A percentile compares a stretch with the other conserved stretches of the same genome.
Conservation (phyloP, 352 stramenopile genomes). For the Phytophthora foliorum region DNA sequence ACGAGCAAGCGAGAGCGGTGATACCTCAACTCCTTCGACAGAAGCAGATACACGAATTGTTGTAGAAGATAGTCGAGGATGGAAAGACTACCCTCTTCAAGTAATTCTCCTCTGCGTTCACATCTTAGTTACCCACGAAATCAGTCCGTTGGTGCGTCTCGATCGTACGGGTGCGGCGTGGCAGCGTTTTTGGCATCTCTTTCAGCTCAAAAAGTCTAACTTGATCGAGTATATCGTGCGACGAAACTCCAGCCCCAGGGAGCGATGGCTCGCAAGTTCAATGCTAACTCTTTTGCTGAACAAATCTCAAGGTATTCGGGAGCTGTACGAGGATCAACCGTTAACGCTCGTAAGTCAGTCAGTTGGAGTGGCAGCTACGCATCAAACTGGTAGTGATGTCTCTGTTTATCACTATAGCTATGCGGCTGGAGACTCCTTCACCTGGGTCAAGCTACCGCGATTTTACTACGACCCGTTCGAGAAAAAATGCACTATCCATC, state of each 20-base stretch:
- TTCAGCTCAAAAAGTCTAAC: slow-evolving; percentile 57
- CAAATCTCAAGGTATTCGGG: slow-evolving; percentile 48
- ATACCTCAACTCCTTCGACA: neutral
- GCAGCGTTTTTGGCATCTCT: slow-evolving; percentile 59
- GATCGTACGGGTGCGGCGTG: slow-evolving; percentile 53
- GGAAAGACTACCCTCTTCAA: slow-evolving; percentile 59
- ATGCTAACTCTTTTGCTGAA: slow-evolving; percentile 67
- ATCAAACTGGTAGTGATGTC: slow-evolving; percentile 36
- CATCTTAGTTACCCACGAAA: slow-evolving; percentile 66
- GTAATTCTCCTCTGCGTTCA: slow-evolving; percentile 65
- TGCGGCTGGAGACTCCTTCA: slow-evolving; percentile 54
- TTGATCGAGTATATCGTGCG: slow-evolving; percentile 52
- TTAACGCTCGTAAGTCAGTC: slow-evolving; percentile 24
- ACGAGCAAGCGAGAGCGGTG: slow-evolving; percentile 2
- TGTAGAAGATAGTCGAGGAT: slow-evolving; percentile 21
- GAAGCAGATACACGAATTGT: slow-evolving; percentile 4
- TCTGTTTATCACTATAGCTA: slow-evolving; percentile 56
- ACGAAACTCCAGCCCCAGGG: slow-evolving; percentile 36
- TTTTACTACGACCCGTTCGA: slow-evolving; percentile 73
- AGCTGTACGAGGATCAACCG: slow-evolving; percentile 57
- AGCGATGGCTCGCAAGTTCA: slow-evolving; percentile 49
- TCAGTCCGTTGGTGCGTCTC: slow-evolving; percentile 47
- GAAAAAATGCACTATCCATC: slow-evolving; percentile 63
- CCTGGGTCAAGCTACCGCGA: slow-evolving; percentile 68
- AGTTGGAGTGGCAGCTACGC: slow-evolving; percentile 12